Base-by-base conservation (phyloP, 805 yeast genomes). In the Scheffersomyces lignosus region DNA sequence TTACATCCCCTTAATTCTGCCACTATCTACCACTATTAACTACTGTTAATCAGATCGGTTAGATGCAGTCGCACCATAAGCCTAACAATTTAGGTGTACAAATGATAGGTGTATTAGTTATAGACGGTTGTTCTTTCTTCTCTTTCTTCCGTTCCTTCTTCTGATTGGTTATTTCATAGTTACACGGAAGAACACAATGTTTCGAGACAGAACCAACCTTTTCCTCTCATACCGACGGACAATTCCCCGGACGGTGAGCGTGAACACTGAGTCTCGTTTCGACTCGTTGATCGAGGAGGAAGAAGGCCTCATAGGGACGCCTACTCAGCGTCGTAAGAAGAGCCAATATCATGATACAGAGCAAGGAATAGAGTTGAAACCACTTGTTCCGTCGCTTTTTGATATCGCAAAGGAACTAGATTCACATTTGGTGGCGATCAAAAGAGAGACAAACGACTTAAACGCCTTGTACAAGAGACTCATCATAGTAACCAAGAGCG, bases 161-260 rank as follows among this genome's bases (percentile, higher is more conserved):
- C n/a, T n/a, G n/a, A n/a, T n/a, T n/a, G n/a, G n/a, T n/a, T n/a
- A n/a, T n/a, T n/a, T n/a, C n/a, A n/a, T n/a, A n/a, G n/a, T n/a
- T n/a, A n/a, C n/a, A n/a, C n/a, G n/a, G n/a, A n/a, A n/a, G n/a
- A 20, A 17, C 37, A 37, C 32, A 36, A 88, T 91, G 96, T 87
- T 85, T 54, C 75, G 98, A 58, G 98, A 93, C 64, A 73, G 97
- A 58, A 93, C 99, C n/a, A 91, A 90, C 55, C 73, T 91, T 46
- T 91, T 74, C 60, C 68, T 89, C 15, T 88, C 97, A 31, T 91
- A 86, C 56, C 78, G 99, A 45, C 79, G 93, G 41, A 89, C 98
- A 8, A 83, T 82, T 39, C 95, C 96, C 0, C 89, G 89, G 17
- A 43, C 40, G n/a, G 48, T 40, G 31, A 27, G 43, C 41, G 37